A percentile compares a stretch with the other conserved stretches of the same genome.
phyloP scores from a whole-genome alignment of 176 grass and related monocot species.

The Avena insularis region DNA sequence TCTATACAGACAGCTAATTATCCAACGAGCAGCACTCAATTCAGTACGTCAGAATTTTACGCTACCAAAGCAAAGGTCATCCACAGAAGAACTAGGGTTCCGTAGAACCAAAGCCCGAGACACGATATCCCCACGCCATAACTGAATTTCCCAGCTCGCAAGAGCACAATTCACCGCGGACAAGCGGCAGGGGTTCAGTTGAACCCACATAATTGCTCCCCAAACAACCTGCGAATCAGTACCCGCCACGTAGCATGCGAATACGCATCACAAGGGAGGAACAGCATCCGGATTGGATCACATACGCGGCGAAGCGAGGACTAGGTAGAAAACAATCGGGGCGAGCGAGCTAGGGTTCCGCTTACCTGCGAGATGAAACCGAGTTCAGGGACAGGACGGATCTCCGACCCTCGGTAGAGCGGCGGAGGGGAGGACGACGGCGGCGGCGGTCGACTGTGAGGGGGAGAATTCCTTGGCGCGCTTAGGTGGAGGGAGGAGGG shows the following conservation, averaged over 20 bases:
- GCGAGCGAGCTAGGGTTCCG: slow-evolving; percentile 26
- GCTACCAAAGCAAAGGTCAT: no score
- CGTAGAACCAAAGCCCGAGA: background rate
- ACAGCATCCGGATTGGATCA: background rate
- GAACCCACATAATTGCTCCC: background rate
- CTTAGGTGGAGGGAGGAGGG: background rate
- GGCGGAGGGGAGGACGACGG: background rate
- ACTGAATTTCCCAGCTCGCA: background rate
- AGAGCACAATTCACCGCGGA: background rate
- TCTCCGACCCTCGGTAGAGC: background rate
- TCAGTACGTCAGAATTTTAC: background rate
- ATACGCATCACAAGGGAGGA: background rate
- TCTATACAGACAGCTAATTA: background rate
- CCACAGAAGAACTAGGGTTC: background rate
- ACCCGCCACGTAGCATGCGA: background rate
- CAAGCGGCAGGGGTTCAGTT: background rate
- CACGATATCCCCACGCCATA: background rate
- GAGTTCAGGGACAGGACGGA: background rate
- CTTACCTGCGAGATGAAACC: background rate
- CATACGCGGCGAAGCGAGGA: background rate
- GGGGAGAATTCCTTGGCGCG: background rate
- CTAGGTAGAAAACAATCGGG: background rate
- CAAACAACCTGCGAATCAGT: background rate
- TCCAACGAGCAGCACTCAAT: background rate
- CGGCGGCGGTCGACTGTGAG: background rate